These are phyloP conservation scores for Yamadazyma ubonensis DNA, from an alignment of 805 yeast species.

Conservation along the genomic window DNA sequence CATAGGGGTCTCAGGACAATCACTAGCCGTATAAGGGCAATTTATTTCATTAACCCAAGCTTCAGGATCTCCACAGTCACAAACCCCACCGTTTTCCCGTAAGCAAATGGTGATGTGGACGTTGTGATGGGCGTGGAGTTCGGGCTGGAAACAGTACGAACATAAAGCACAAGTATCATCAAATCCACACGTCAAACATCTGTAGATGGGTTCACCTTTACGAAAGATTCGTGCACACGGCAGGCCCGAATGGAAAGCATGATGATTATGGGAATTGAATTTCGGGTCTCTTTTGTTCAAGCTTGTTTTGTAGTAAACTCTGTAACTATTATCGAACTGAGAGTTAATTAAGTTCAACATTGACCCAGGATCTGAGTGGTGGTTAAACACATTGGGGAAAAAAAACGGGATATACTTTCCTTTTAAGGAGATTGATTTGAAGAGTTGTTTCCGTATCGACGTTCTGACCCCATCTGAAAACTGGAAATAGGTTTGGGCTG, in stretches of 20 bases:
- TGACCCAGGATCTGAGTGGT: conserved; percentile 5
- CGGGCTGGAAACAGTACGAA: conserved; percentile 67
- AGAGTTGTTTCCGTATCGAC: conserved; percentile 30
- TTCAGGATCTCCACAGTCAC: conserved; percentile 89
- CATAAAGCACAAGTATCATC: conserved; percentile 88
- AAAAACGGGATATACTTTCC: conserved; percentile 36
- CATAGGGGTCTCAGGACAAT: conserved; percentile 19
- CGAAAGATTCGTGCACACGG: conserved; percentile 73
- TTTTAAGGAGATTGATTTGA: conserved; percentile 29
- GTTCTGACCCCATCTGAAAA: conserved; percentile 25
- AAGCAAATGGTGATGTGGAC: conserved; percentile 63
- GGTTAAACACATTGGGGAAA: conserved; percentile 28
- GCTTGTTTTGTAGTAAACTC: conserved; percentile 25
- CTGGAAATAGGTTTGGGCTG: conserved; percentile 26
- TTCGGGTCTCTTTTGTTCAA: conserved; percentile 18
- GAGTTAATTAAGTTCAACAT: conserved; percentile 20
- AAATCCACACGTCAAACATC: conserved; percentile 71
- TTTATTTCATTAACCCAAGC: conserved; percentile 63
- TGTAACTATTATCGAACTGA: conserved; percentile 33
- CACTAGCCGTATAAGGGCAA: conserved; percentile 43
- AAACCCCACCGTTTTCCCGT: conserved; percentile 73
- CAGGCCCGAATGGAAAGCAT: conserved; percentile 55
- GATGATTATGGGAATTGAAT: conserved; percentile 25
- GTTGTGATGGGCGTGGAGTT: conserved; percentile 70
- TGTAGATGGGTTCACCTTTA: conserved; percentile 78